Evolutionary conservation across 2,329 filamentous ascomycete genomes (phyloP).

Genomic region (Lachnellula suecica): DNA sequence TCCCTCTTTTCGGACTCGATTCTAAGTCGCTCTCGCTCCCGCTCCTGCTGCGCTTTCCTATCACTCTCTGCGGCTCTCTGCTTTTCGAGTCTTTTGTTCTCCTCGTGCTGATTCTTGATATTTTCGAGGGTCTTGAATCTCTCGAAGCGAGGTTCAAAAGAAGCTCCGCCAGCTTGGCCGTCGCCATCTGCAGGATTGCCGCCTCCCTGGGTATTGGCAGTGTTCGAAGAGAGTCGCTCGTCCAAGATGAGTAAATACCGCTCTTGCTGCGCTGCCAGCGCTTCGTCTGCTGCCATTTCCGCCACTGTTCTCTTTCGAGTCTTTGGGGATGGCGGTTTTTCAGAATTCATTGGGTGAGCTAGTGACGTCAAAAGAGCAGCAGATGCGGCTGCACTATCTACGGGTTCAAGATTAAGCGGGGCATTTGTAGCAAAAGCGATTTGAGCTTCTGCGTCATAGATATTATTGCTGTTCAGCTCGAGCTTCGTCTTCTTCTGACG

Average conservation of each 20-base stretch:
- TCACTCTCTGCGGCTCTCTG: slow-evolving; percentile 53
- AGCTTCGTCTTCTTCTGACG: slow-evolving; percentile 69
- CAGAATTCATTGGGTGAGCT: slow-evolving; percentile 74
- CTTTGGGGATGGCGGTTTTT: slow-evolving; percentile 79
- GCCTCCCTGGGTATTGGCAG: slow-evolving; percentile 54
- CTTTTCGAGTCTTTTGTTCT: slow-evolving; percentile 76
- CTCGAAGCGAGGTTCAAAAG: slow-evolving; percentile 84
- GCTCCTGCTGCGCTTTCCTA: slow-evolving; percentile 46
- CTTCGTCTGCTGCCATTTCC: slow-evolving; percentile 93
- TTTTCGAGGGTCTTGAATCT: slow-evolving; percentile 88
- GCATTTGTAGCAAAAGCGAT: slow-evolving; percentile 72
- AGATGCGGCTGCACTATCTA: slow-evolving; percentile 65
- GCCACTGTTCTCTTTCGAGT: slow-evolving; percentile 90
- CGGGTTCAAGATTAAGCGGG: slow-evolving; percentile 76
- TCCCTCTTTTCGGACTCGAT: slow-evolving; percentile 31
- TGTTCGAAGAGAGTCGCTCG: slow-evolving; percentile 68
- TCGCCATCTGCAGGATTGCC: slow-evolving; percentile 67
- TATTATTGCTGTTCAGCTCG: slow-evolving; percentile 72
- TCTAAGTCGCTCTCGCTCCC: slow-evolving; percentile 44
- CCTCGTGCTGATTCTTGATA: slow-evolving; percentile 75
- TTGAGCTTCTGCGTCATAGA: slow-evolving; percentile 73
- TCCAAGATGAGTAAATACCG: slow-evolving; percentile 92
- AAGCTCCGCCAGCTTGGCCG: slow-evolving; percentile 66
- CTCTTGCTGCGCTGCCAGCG: slow-evolving; percentile 83
- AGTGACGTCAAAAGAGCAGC: slow-evolving; percentile 70